Percentiles rank a stretch among this genome's conserved stretches.
phyloP scores from a whole-genome alignment of 768 basidiomycete genomes.

The Trametes villosa region DNA sequence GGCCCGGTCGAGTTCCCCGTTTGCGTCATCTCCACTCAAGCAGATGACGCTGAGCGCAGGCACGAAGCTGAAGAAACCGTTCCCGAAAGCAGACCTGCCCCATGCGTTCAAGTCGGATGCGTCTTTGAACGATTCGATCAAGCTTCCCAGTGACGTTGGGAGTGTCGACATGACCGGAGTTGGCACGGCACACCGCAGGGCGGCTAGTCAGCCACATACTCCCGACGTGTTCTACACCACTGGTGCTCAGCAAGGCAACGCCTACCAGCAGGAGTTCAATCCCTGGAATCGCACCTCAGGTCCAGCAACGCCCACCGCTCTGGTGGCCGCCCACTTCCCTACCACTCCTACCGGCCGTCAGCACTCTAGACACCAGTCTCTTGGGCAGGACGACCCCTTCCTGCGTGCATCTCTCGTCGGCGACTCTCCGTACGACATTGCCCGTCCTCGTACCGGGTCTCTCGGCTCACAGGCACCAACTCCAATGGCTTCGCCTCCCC shows the following conservation, averaged over 20 bases:
- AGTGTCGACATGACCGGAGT: slow-evolving; percentile 72
- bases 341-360: background rate
- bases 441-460: slow-evolving; percentile 13
- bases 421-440: slow-evolving; percentile 22
- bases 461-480: slow-evolving; percentile 5
- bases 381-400: slow-evolving; percentile 16
- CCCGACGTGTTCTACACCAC: slow-evolving; percentile 31
- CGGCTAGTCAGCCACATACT: slow-evolving; percentile 17
- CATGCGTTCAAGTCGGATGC: slow-evolving; percentile 48
- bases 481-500: background rate
- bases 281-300: slow-evolving; percentile 23
- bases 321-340: slow-evolving; percentile 6
- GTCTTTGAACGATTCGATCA: slow-evolving; percentile 11
- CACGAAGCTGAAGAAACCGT: slow-evolving; percentile 56
- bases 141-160: slow-evolving; percentile 23
- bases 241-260: slow-evolving; percentile 7
- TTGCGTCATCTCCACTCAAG: slow-evolving; percentile 26
- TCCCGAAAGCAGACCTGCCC: slow-evolving; percentile 65
- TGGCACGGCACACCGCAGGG: slow-evolving; percentile 42
- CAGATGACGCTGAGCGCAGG: slow-evolving; percentile 25
- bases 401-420: background rate
- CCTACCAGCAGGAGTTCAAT: slow-evolving; percentile 20
- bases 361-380: slow-evolving; percentile 15
- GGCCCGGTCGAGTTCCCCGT: slow-evolving; percentile 18
- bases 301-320: slow-evolving; percentile 3